Percentiles rank a stretch among this genome's conserved stretches.
phyloP scores from a whole-genome alignment of 1,139 yeast genomes.

The Pichia sp. region DNA sequence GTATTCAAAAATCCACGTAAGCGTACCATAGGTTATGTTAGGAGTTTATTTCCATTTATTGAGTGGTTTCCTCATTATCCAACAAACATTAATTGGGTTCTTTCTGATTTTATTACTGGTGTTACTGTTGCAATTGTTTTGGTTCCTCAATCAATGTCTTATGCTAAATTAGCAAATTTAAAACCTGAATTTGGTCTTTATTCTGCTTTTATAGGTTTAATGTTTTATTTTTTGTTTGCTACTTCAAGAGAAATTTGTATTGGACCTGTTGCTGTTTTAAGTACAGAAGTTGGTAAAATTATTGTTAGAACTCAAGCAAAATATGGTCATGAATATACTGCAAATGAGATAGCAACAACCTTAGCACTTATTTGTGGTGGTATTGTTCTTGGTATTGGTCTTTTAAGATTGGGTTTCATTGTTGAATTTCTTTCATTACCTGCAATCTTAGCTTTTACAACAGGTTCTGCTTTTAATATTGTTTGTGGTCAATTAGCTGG shows the following conservation, averaged over 20 bases:
- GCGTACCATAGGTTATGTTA: slow-evolving; percentile 40
- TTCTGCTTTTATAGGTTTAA: slow-evolving; percentile 88
- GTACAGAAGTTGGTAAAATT: slow-evolving; percentile 76
- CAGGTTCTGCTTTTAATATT: slow-evolving; percentile 86
- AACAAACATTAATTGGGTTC: slow-evolving; percentile 53
- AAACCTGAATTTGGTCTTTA: slow-evolving; percentile 82
- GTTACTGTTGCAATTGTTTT: slow-evolving; percentile 88
- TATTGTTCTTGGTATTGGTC: slow-evolving; percentile 74
- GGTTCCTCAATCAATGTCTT: slow-evolving; percentile 95
- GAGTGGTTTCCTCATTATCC: slow-evolving; percentile 85
- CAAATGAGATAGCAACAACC: slow-evolving; percentile 72
- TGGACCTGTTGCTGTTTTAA: slow-evolving; percentile 98
- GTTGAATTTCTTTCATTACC: slow-evolving; percentile 87
- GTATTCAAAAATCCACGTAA: slow-evolving; percentile 38
- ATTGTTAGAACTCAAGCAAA: slow-evolving; percentile 55
- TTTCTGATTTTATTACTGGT: slow-evolving; percentile 85
- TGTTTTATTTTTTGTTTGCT: slow-evolving; percentile 84
- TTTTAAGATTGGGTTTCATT: slow-evolving; percentile 79
- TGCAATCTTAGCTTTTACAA: slow-evolving; percentile 92
- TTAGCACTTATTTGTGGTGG: slow-evolving; percentile 80
- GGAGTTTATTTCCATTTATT: slow-evolving; percentile 70
- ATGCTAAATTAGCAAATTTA: slow-evolving; percentile 80
- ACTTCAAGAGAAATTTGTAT: slow-evolving; percentile 93
- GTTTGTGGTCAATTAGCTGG: slow-evolving; percentile 82
- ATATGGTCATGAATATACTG: slow-evolving; percentile 34